Percentiles rank a stretch among this genome's conserved stretches.
Conservation (phyloP, 2,329 filamentous ascomycete species). For the Pyrenophora tritici-repentis region DNA sequence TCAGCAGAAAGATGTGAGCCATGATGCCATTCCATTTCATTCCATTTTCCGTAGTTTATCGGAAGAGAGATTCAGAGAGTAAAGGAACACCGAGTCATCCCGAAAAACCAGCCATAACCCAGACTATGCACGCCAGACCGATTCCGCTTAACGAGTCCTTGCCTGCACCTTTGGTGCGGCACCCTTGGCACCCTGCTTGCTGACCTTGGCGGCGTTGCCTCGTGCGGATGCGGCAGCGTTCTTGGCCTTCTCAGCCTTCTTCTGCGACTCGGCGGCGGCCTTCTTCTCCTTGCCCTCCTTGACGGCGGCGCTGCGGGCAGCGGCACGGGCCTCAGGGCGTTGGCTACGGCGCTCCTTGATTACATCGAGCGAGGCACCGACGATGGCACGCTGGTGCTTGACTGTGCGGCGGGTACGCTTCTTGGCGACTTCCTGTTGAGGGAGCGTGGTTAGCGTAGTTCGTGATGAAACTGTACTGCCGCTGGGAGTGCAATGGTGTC, state of each 20-base stretch:
- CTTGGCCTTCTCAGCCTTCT: constrained; percentile 99
- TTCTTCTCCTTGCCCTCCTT: constrained; percentile 99
- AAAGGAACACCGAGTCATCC: constrained; percentile 38
- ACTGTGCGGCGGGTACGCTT: constrained; percentile 98
- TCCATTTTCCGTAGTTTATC: constrained; percentile 32
- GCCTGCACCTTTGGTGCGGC: constrained; percentile 82
- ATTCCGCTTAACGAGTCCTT: constrained; percentile 74
- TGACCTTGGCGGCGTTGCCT: constrained; percentile 80
- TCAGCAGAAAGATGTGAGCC: constrained; percentile 36
- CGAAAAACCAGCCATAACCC: constrained; percentile 36
- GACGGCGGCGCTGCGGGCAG: constrained; percentile 87
- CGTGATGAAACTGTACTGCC: background rate
- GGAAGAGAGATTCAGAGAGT: constrained; percentile 29
- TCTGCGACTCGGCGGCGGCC: constrained; percentile 79
- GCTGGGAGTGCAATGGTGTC: constrained; percentile 1
- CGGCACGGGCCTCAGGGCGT: constrained; percentile 93
- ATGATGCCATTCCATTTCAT: constrained; percentile 40
- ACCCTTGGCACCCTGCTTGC: constrained; percentile 98
- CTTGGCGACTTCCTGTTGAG: constrained; percentile 93
- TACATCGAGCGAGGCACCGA: constrained; percentile 98
- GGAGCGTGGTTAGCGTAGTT: constrained; percentile 27
- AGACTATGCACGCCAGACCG: constrained; percentile 28
- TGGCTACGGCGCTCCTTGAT: constrained; percentile 98
- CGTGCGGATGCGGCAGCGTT: constrained; percentile 72
- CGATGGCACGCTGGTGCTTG: constrained; percentile 98